These are phyloP conservation scores for Nannochloropsis salina DNA, from an alignment of 108 stramenopile genomes.

Conservation along the genomic window DNA sequence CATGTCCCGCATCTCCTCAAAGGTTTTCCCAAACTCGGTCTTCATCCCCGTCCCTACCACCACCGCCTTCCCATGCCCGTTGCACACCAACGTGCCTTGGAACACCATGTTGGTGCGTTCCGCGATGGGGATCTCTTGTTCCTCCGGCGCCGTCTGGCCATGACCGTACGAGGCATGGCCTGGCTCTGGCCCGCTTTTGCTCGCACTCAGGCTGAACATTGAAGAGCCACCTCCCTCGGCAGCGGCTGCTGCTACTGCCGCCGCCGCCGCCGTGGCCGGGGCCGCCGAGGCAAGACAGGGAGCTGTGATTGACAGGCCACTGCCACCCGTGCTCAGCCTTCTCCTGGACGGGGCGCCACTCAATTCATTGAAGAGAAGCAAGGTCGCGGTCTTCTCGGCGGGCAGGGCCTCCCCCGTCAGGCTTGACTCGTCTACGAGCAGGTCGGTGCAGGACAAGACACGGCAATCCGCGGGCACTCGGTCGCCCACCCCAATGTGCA, in stretches of 20 bases:
- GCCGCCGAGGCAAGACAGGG: background rate
- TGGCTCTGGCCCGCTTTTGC: background rate
- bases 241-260: background rate
- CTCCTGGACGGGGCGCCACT: slow-evolving; percentile 33
- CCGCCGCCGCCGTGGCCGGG: background rate
- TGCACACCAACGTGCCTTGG: slow-evolving; percentile 81
- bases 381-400: slow-evolving; percentile 25
- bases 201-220: background rate
- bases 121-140: slow-evolving; percentile 52
- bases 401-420: slow-evolving; percentile 88
- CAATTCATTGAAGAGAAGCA: slow-evolving; percentile 41
- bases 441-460: slow-evolving; percentile 67
- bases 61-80: slow-evolving; percentile 76
- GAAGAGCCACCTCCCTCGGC: too few relatives aligned
- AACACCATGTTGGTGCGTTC: slow-evolving; percentile 82
- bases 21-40: slow-evolving; percentile 84
- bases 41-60: slow-evolving; percentile 71
- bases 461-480: slow-evolving; percentile 93
- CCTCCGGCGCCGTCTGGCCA: background rate
- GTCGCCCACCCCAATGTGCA: slow-evolving; percentile 76
- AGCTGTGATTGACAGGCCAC: slow-evolving; percentile 16
- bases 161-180: background rate
- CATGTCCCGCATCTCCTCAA: slow-evolving; percentile 72
- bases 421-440: slow-evolving; percentile 73
- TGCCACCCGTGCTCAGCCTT: background rate